Evolutionary conservation across 495 filamentous ascomycete species (phyloP), one percentile per base, ranked within the genome.

Genomic region (Pyrenula massariospora): DNA sequence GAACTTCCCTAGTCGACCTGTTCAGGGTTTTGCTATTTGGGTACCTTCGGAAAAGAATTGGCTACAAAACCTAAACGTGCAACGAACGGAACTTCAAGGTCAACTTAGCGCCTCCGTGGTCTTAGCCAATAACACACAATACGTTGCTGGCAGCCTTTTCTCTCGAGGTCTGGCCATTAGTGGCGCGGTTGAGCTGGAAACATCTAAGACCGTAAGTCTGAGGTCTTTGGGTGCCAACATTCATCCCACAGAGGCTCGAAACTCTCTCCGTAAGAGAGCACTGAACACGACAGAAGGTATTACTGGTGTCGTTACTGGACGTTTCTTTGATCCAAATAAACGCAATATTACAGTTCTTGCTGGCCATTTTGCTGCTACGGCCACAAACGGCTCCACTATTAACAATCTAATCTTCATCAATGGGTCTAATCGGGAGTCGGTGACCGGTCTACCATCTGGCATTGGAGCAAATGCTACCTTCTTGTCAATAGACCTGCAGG

Each of bases 11-110:
- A 77, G 80, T n/a, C 69, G 83, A 11, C 61, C 77, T 12, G 85
- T 83, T 1, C 65, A 78, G 52, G 89, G 91, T 0, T 91, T 97
- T 64, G 93, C 87, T 24, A 73, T 96, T 22, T 99, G 93, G 93
- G 86, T 97, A n/a, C 89, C 90, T 21, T 93, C 91, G 3, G 78
- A 77, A 52, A 79, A 82, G 48, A 89, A 94, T 64, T 99, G 93
- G 93, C 71, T 97, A 22, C 82, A 89, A 67, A 92, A 90, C 60
- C 72, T 97, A 48, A 72, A 88, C 50, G 66, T 82, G 48, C 70
- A 77, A n/a, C 75, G 81, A 52, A 79, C 86, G 57, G 70, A 78
- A 15, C 79, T 93, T 59, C 69, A 73, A 55, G 93, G 93, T 19
- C 65, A 84, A 48, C 74, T 99, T 36, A 85, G 83, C 2, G 77